Conservation (phyloP, 495 filamentous ascomycete genomes). For the Diplogelasinospora grovesii region DNA sequence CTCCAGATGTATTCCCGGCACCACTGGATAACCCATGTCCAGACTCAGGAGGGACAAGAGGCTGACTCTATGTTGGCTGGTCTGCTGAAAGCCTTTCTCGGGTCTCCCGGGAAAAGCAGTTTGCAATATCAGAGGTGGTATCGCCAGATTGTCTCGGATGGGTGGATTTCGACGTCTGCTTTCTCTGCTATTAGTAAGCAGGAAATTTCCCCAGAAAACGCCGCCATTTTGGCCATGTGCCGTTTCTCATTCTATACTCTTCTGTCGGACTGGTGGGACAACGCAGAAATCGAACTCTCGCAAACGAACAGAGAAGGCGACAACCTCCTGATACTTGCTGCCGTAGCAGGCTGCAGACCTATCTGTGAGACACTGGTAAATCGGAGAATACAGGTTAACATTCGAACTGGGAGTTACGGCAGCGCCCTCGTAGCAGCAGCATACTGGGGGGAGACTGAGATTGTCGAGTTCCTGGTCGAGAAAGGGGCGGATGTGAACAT, state of each 20-base stretch:
- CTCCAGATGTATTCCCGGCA: constrained; percentile 22
- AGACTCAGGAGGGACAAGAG: constrained; percentile 8
- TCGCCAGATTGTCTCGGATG: constrained; percentile 4
- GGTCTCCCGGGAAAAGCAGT: constrained; percentile 22
- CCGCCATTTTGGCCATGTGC: constrained; percentile 20
- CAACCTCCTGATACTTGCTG: constrained; percentile 5
- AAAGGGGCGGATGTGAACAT: constrained; percentile 1
- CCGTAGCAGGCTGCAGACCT: not conserved
- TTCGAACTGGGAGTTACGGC: constrained; percentile 14
- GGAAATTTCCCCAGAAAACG: constrained; percentile 1
- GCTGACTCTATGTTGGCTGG: constrained; percentile 6
- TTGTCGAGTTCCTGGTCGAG: not conserved
- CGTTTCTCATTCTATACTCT: constrained; percentile 18
- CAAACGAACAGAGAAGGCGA: not conserved
- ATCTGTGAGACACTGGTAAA: constrained; percentile 11
- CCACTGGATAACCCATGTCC: constrained; percentile 22
- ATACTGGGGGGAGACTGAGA: not conserved
- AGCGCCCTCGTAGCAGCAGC: constrained; percentile 24
- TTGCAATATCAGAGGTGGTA: constrained; percentile 24
- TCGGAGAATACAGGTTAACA: constrained; percentile 17
- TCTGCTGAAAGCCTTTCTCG: constrained; percentile 26
- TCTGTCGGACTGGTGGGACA: constrained; percentile 26
- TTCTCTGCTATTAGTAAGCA: not conserved
- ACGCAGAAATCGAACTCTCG: constrained; percentile 5
- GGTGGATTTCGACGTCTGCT: not conserved